Base-by-base conservation (phyloP, 2,329 filamentous ascomycete species). In the Aureobasidium mangrovei region DNA sequence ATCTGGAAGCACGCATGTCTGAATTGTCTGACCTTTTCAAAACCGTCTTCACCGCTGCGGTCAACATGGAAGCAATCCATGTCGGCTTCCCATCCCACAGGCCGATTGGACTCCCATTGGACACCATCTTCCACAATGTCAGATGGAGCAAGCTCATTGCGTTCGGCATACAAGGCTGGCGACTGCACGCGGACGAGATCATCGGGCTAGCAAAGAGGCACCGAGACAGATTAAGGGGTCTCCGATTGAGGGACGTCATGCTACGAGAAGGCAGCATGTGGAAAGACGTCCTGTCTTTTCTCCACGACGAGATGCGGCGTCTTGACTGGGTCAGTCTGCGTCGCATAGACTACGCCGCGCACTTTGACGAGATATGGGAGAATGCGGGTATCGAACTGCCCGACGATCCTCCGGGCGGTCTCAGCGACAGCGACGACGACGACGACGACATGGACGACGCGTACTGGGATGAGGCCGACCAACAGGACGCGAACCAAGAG, bases 151-250 rank as follows among this genome's bases (percentile, higher is more conserved):
- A 77, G 33, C 70, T 86, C 4, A 74, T 80, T 33, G 80, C 81
- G 2, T 78, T 86, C 54, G 83, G 83, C 2, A 77, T 86, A 26
- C 81, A 84, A 59, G 77, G 79, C 10, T 86, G 83, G 83, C 74
- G 75, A 40, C 67, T 86, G 3, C 70, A 77, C 43, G 75, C 78
- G 1, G 72, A 78, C 1, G 83, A 86, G 61, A 80, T 86, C 47
- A 78, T 83, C 43, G 68, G 67, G 0, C 67, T 86, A 4, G 73
- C 78, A 2, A 69, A 73, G 31, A 74, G 81, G 38, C 81, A 86
- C 61, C 70, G 73, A 47, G 70, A 74, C 8, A 77, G 74, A 28
- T 67, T 86, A 3, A 77, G 77, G 39, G 81, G 82, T 3, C 67
- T 86, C 24, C 72, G 82, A 24, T 66, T 86, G 26, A 70, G 78